Base-by-base conservation (phyloP, 225 moss, liverwort and hornwort species). In the Neckera pumila region DNA sequence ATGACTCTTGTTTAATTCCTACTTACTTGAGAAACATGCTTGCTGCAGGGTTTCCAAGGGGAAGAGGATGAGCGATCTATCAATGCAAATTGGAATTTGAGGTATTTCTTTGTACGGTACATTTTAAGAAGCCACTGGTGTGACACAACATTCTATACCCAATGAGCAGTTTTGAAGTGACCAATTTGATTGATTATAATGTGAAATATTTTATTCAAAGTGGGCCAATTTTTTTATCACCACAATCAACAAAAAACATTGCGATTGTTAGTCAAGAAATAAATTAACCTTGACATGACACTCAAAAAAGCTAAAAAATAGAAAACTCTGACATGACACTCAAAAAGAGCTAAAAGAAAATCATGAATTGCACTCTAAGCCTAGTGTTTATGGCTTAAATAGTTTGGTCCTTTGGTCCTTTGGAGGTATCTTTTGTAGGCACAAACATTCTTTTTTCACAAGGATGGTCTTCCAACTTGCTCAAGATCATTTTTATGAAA, bases 21-120 rank as follows among this genome's bases (percentile, higher is more conserved):
- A 38, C 54, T 91, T 8, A 85, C 69, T 63, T 69, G n/a, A 69
- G 47, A 58, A 30, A 25, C 40, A 33, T 71, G 28, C 36, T 66
- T 69, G 80, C 73, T 89, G 89, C 86, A 96, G 96, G 94, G 73
- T 87, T 88, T 69, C 56, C 89, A 94, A 71, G 91, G 86, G 81
- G 91, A 90, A 38, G 84, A 86, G 88, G 83, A 92, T 36, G 91
- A 88, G 65, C 85, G 87, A 74, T 93, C 89, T 56, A 90, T 98
- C 76, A 92, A 87, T 8, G 93, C 97, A 61, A 84, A 67, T 53
- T 96, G 97, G 97, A 96, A 92, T 83, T 86, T 98, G 88, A 95
- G 96, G 97, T 97, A 86, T 62, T 80, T 47, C 4, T 26, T n/a
- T 62, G 40, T 18, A 59, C n/a, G 34, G 47, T 66, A 34, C 58